A percentile compares a stretch with the other conserved stretches of the same genome.
Conservation (phyloP, 2,329 filamentous ascomycete species). For the Teratosphaeria pseudoeucalypti region DNA sequence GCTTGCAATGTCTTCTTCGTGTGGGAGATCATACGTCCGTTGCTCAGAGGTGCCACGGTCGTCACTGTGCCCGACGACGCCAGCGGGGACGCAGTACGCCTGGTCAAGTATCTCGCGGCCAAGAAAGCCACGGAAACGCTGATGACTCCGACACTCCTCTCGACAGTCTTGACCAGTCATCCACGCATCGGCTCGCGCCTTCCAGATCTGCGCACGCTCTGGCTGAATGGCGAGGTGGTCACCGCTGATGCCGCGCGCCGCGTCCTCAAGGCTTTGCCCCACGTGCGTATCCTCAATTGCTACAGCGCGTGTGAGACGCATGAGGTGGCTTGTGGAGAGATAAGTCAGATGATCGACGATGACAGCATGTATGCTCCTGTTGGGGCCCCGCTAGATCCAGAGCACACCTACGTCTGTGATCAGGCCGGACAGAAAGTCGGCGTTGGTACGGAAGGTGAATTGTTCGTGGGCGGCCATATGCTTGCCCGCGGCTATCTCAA, state of each 20-base stretch:
- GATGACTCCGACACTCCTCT: slow-evolving; percentile 71
- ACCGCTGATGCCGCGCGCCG: slow-evolving; percentile 65
- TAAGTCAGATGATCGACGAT: slow-evolving; percentile 52
- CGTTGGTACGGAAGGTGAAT: slow-evolving; percentile 55
- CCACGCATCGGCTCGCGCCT: slow-evolving; percentile 53
- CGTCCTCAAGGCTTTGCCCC: slow-evolving; percentile 56
- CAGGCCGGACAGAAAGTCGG: slow-evolving; percentile 56
- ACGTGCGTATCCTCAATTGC: slow-evolving; percentile 62
- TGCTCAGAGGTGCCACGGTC: slow-evolving; percentile 66
- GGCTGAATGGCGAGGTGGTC: slow-evolving; percentile 76
- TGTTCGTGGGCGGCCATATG: slow-evolving; percentile 64
- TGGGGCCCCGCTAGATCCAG: slow-evolving; percentile 56
- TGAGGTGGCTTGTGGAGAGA: slow-evolving; percentile 68
- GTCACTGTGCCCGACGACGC: slow-evolving; percentile 64
- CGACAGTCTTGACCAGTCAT: slow-evolving; percentile 62
- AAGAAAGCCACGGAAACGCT: slow-evolving; percentile 67
- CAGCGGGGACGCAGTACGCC: slow-evolving; percentile 65
- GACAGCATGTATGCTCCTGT: slow-evolving; percentile 62
- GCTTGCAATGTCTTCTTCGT: slow-evolving; percentile 86
- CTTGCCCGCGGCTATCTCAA: slow-evolving; percentile 71
- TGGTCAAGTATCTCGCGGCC: slow-evolving; percentile 58
- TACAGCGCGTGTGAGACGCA: slow-evolving; percentile 79
- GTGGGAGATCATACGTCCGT: slow-evolving; percentile 71
- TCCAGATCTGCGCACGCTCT: slow-evolving; percentile 58
- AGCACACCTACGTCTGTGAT: slow-evolving; percentile 62